phyloP scores from a whole-genome alignment of 2,329 filamentous ascomycete genomes.

The Epichloe baconii region DNA sequence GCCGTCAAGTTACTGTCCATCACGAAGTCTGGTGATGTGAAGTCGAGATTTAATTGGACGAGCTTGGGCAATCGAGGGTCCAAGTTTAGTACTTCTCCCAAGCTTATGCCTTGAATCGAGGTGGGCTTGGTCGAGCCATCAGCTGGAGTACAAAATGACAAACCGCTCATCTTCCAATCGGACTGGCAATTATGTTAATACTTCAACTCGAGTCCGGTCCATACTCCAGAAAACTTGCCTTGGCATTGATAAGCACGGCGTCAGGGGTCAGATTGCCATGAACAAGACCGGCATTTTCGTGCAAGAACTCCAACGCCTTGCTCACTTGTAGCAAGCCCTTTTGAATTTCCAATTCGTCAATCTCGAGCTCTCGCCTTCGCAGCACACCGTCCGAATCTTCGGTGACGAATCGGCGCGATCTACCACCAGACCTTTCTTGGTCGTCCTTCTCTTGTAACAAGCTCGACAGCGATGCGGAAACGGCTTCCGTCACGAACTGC shows the following conservation, averaged over 20 bases:
- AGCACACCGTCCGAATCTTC: constrained; percentile 65
- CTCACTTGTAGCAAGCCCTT: constrained; percentile 88
- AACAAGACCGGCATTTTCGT: constrained; percentile 86
- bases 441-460: constrained; percentile 81
- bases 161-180: constrained; percentile 97
- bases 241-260: constrained; percentile 84
- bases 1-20: constrained; percentile 78
- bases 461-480: constrained; percentile 77
- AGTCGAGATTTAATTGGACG: constrained; percentile 87
- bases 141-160: constrained; percentile 75
- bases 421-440: constrained; percentile 58
- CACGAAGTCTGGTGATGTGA: constrained; percentile 86
- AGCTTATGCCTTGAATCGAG: constrained; percentile 64
- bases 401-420: constrained; percentile 66
- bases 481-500: constrained; percentile 88
- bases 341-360: constrained; percentile 95
- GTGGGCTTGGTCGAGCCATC: constrained; percentile 62
- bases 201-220: neutral
- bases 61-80: constrained; percentile 69
- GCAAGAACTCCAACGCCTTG: constrained; percentile 87
- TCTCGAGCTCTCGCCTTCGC: constrained; percentile 69
- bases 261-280: constrained; percentile 88
- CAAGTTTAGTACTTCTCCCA: constrained; percentile 73
- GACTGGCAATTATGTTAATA: constrained; percentile 36
- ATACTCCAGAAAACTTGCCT: constrained; percentile 37